phyloP scores from a whole-genome alignment of 1,284 basidiomycete species.

The Sphagnurus paluster region DNA sequence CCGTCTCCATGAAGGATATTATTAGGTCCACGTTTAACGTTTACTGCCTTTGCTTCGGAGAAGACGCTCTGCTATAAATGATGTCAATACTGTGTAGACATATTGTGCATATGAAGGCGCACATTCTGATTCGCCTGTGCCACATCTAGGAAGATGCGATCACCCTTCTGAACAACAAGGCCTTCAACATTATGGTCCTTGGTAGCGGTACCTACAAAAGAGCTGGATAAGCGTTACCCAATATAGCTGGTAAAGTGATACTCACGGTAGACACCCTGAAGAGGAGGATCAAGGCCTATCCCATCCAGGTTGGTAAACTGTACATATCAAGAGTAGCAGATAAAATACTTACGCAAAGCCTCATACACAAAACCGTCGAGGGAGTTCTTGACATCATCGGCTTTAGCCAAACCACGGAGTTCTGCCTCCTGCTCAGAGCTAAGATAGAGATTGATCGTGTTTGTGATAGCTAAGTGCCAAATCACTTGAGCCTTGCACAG shows the following conservation, averaged over 20 bases:
- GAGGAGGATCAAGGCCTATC: conserved; percentile 46
- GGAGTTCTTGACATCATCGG: conserved; percentile 33
- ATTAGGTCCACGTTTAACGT: conserved; percentile 46
- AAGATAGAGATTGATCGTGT: conserved; percentile 59
- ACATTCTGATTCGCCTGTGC: conserved; percentile 58
- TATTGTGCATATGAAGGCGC: conserved; percentile 22
- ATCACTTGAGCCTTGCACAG: not conserved
- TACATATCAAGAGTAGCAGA: not conserved
- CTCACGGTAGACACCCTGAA: conserved; percentile 55
- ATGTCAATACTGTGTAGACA: not conserved
- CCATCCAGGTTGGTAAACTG: not conserved
- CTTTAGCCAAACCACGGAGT: conserved; percentile 40
- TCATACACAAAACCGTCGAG: conserved; percentile 62
- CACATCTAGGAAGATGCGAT: conserved; percentile 62
- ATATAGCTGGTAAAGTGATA: conserved; percentile 9
- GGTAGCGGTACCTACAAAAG: conserved; percentile 42
- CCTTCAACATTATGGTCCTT: conserved; percentile 44
- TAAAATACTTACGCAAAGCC: conserved; percentile 67
- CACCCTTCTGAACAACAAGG: conserved; percentile 42
- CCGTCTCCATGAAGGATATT: conserved; percentile 57
- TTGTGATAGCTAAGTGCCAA: conserved; percentile 33
- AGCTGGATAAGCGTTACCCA: conserved; percentile 1
- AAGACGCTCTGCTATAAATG: conserved; percentile 45
- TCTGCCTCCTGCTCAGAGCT: conserved; percentile 42
- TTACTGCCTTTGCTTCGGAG: conserved; percentile 46